Percentiles rank a stretch among this genome's conserved stretches.
phyloP scores from a whole-genome alignment of 306 rosid species.

The Senna siamea region DNA sequence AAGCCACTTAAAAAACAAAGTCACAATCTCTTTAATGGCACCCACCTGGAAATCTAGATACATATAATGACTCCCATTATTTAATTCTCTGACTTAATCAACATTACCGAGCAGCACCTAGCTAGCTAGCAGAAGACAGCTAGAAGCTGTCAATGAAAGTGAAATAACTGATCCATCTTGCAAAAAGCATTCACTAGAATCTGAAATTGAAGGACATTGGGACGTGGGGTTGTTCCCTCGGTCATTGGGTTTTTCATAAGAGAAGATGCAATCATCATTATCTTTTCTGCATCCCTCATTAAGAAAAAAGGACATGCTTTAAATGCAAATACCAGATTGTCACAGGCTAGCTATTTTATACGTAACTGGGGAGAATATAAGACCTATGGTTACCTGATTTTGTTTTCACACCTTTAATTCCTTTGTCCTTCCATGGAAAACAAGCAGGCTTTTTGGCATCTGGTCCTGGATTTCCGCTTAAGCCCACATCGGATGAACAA shows the following conservation, averaged over 20 bases:
- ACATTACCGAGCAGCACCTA: background rate
- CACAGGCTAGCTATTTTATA: conserved; percentile 19
- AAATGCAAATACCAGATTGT: conserved; percentile 47
- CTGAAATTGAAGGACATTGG: conserved; percentile 55
- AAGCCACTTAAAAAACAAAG: too few relatives aligned
- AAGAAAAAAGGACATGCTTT: conserved; percentile 38
- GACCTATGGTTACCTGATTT: conserved; percentile 43
- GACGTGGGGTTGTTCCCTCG: conserved; percentile 36
- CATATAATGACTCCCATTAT: too few relatives aligned
- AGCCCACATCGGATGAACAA: background rate
- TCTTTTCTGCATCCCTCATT: conserved; percentile 50
- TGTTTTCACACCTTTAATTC: conserved; percentile 37
- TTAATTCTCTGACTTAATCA: conserved; percentile 49
- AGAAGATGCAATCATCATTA: conserved; percentile 48
- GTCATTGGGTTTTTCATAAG: conserved; percentile 37
- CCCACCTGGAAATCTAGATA: conserved; percentile 55
- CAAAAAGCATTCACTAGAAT: conserved; percentile 54
- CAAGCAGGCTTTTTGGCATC: conserved; percentile 27
- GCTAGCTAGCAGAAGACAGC: conserved; percentile 47
- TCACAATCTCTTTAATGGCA: conserved; percentile 29
- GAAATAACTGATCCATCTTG: conserved; percentile 25
- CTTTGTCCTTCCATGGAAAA: conserved; percentile 33
- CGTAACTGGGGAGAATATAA: conserved; percentile 42
- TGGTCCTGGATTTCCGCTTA: background rate
- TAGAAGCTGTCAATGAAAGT: conserved; percentile 59